Conservation (phyloP, 2,329 filamentous ascomycete genomes). For the Verticillium longisporum region DNA sequence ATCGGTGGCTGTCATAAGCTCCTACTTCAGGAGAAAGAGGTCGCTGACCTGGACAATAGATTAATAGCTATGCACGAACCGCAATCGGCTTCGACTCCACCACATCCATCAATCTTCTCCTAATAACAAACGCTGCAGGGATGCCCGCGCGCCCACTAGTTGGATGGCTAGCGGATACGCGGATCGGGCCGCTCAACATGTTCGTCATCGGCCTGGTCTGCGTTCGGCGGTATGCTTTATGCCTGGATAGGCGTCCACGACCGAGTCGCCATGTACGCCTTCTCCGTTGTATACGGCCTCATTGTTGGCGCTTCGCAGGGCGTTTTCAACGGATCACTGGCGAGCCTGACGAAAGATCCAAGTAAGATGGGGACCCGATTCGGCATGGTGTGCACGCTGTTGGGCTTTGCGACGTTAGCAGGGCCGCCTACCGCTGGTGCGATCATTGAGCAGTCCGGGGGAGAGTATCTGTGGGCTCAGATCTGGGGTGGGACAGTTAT, state of each 20-base stretch:
- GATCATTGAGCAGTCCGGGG: conserved; percentile 31
- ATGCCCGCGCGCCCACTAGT: conserved; percentile 48
- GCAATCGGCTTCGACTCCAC: conserved; percentile 35
- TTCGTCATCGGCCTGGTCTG: conserved; percentile 29
- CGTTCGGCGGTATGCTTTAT: conserved; percentile 27
- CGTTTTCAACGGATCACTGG: conserved; percentile 29
- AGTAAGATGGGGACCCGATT: conserved; percentile 35
- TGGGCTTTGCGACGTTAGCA: conserved; percentile 31
- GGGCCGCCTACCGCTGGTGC: conserved; percentile 35
- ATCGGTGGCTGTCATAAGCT: conserved; percentile 52
- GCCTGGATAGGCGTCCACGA: conserved; percentile 47
- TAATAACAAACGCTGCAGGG: conserved; percentile 55
- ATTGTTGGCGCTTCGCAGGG: conserved; percentile 32
- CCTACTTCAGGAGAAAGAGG: conserved; percentile 52
- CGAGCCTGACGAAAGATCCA: conserved; percentile 33
- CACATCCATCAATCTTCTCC: conserved; percentile 48
- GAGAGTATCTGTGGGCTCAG: conserved; percentile 33
- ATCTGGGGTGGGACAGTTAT: conserved; percentile 34
- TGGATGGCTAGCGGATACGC: conserved; percentile 46
- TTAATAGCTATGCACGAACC: conserved; percentile 30
- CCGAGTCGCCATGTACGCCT: conserved; percentile 30
- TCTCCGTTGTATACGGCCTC: conserved; percentile 34
- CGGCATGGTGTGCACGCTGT: conserved; percentile 34
- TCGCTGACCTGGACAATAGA: conserved; percentile 53
- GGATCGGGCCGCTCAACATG: conserved; percentile 48